These are phyloP conservation scores for Planoprotostelium fungivorum DNA, from an alignment of 78 protist species.

Conservation along the genomic window DNA sequence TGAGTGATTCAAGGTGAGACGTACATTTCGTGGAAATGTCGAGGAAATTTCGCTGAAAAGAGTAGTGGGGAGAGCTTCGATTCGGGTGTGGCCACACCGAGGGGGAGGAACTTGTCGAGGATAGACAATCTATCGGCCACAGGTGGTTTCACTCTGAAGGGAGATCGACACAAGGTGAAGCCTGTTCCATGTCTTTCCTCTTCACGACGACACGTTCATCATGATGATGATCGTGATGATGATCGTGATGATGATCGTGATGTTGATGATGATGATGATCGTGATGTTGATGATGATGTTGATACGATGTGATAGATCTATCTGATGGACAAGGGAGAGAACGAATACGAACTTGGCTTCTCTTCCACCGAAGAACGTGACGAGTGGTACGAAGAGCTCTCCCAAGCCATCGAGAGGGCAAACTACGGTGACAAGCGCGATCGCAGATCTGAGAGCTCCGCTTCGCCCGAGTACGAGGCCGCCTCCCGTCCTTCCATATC, in stretches of 20 bases:
- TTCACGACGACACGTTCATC: too few species aligned
- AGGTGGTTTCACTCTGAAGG: not conserved
- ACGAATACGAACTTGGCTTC: not conserved
- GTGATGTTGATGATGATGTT: too few species aligned
- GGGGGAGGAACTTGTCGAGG: not conserved
- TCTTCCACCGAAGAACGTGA: not conserved
- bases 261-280: not conserved
- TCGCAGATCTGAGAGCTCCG: not conserved
- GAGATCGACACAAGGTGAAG: not conserved
- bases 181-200: not conserved
- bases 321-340: not conserved
- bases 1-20: not conserved
- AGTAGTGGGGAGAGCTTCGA: not conserved
- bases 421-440: not conserved
- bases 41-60: not conserved
- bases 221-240: too few species aligned
- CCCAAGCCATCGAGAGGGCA: not conserved
- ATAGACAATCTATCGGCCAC: not conserved
- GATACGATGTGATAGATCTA: not conserved
- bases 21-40: not conserved
- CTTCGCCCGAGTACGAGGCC: not conserved
- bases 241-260: too few species aligned
- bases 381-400: not conserved
- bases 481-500: not conserved
- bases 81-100: not conserved